phyloP scores from a whole-genome alignment of 116 monocot species.

The Trichopus zeylanicus region DNA sequence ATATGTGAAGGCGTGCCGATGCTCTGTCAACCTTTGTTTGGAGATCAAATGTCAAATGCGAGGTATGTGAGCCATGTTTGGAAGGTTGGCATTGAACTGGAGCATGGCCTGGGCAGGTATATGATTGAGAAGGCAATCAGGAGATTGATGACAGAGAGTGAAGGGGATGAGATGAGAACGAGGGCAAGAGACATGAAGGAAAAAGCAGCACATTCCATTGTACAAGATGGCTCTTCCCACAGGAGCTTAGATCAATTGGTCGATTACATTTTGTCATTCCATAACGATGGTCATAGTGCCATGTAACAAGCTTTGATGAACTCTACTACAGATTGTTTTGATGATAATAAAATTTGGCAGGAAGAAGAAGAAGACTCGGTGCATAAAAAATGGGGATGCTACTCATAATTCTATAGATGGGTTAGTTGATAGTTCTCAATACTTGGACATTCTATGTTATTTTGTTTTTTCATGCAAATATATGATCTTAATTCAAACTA shows the following conservation, averaged over 20 bases:
- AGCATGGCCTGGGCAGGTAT: not conserved
- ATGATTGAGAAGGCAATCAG: not conserved
- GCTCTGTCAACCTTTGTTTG: conserved; percentile 14
- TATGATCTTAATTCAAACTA: no score
- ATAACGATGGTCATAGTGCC: not conserved
- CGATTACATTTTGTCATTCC: not conserved
- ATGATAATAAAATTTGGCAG: no score
- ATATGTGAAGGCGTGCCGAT: conserved; percentile 6
- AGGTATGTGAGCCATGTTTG: conserved; percentile 18
- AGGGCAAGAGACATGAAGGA: conserved; percentile 3
- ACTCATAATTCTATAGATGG: no score
- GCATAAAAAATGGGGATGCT: no score
- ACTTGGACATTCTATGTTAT: no score
- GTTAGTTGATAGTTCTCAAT: no score
- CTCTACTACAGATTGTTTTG: no score
- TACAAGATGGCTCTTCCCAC: conserved; percentile 1
- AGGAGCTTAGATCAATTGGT: not conserved
- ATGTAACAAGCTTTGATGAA: no score
- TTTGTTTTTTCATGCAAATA: no score
- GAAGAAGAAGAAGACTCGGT: no score
- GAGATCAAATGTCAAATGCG: conserved; percentile 22
- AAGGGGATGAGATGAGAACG: conserved; percentile 13
- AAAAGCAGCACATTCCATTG: not conserved
- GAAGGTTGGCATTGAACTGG: conserved; percentile 15
- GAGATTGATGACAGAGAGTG: not conserved